A percentile compares a stretch with the other conserved stretches of the same genome.
phyloP scores from a whole-genome alignment of 2,329 filamentous ascomycete species.

The Talaromyces rugulosus region DNA sequence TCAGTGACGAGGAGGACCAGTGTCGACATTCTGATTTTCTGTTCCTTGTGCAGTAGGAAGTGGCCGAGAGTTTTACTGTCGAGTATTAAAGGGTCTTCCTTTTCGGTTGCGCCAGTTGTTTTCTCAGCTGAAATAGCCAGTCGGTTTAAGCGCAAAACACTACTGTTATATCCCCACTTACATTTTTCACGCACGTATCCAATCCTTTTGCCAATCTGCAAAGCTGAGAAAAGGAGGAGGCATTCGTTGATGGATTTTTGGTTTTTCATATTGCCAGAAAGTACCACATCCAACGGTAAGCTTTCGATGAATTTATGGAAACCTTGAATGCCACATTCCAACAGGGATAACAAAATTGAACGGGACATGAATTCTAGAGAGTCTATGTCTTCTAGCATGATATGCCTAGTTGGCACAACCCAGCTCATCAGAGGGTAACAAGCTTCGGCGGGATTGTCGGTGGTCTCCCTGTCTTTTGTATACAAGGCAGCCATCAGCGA shows the following conservation, averaged over 20 bases:
- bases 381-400: constrained; percentile 33
- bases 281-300: constrained; percentile 51
- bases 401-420: constrained; percentile 32
- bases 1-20: constrained; percentile 76
- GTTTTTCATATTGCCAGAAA: constrained; percentile 42
- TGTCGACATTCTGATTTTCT: constrained; percentile 70
- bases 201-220: constrained; percentile 67
- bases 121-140: constrained; percentile 22
- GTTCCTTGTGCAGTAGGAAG: constrained; percentile 47
- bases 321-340: constrained; percentile 27
- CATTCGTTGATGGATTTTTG: constrained; percentile 50
- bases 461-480: constrained; percentile 18
- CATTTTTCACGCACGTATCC: constrained; percentile 66
- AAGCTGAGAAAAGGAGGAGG: constrained; percentile 60
- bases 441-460: not conserved
- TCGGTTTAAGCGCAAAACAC: not conserved
- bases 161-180: constrained; percentile 28
- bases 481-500: constrained; percentile 25
- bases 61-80: constrained; percentile 32
- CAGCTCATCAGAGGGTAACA: constrained; percentile 25
- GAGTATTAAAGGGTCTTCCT: constrained; percentile 24
- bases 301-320: constrained; percentile 51
- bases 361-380: constrained; percentile 32
- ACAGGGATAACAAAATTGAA: constrained; percentile 33
- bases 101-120: constrained; percentile 15